phyloP scores from a whole-genome alignment of 2,329 filamentous ascomycete species.

The Rosellinia necatrix region DNA sequence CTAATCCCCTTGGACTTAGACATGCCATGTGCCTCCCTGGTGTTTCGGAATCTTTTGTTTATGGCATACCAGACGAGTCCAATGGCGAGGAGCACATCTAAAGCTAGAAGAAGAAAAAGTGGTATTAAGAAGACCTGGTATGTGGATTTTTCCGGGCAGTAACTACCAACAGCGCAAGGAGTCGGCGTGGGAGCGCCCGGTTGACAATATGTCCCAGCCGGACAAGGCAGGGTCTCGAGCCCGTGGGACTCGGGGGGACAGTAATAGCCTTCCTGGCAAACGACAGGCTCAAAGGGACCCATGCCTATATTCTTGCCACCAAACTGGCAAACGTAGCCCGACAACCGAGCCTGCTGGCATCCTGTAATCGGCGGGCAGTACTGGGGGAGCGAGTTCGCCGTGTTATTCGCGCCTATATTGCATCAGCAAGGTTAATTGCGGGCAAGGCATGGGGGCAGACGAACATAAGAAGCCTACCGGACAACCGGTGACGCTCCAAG shows the following conservation, averaged over 20 bases:
- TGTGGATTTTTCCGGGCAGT: slow-evolving; percentile 50
- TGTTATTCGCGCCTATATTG: slow-evolving; percentile 48
- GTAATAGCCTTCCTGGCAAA: slow-evolving; percentile 55
- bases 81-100: slow-evolving; percentile 49
- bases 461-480: slow-evolving; percentile 49
- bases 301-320: slow-evolving; percentile 46
- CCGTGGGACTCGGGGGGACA: slow-evolving; percentile 48
- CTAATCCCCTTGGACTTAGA: slow-evolving; percentile 35
- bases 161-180: slow-evolving; percentile 51
- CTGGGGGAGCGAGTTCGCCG: slow-evolving; percentile 51
- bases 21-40: slow-evolving; percentile 32
- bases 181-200: slow-evolving; percentile 53
- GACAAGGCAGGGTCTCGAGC: slow-evolving; percentile 49
- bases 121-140: slow-evolving; percentile 51
- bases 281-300: slow-evolving; percentile 55
- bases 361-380: slow-evolving; percentile 47
- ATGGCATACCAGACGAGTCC: slow-evolving; percentile 44
- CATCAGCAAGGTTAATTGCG: slow-evolving; percentile 16
- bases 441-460: slow-evolving; percentile 29
- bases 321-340: slow-evolving; percentile 41
- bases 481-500: slow-evolving; percentile 47
- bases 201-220: slow-evolving; percentile 56
- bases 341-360: slow-evolving; percentile 46
- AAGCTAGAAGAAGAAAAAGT: slow-evolving; percentile 45
- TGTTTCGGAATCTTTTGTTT: slow-evolving; percentile 43